These are phyloP conservation scores for Leccinum pellstonianum DNA, from an alignment of 768 basidiomycete genomes.

Conservation along the genomic window DNA sequence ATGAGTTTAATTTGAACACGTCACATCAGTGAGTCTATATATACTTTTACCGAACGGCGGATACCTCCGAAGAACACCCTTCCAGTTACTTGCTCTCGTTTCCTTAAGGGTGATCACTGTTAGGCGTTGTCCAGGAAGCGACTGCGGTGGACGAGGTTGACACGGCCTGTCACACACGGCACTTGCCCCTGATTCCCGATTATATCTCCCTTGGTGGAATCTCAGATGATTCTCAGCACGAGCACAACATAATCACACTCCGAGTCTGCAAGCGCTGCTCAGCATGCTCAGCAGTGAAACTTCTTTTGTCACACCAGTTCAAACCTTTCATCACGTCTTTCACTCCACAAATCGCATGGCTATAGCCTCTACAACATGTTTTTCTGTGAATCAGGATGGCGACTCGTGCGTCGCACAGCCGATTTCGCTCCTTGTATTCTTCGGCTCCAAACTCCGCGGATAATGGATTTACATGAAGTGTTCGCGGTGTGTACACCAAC, in stretches of 20 bases:
- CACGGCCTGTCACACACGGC: neutral
- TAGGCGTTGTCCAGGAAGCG: neutral
- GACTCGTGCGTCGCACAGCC: neutral
- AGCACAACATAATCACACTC: neutral
- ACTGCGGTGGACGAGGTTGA: neutral
- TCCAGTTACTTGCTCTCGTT: neutral
- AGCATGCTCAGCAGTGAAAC: neutral
- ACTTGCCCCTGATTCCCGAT: neutral
- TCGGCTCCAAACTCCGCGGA: neutral
- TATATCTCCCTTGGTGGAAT: neutral
- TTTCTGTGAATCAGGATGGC: neutral
- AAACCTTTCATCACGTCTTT: neutral
- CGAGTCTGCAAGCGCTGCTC: neutral
- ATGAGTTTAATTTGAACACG: neutral
- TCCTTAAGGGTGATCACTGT: neutral
- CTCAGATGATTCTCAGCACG: neutral
- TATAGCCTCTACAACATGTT: neutral
- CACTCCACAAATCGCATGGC: neutral
- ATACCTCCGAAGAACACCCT: neutral
- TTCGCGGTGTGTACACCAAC: neutral
- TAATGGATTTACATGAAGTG: neutral
- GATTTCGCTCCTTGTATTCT: neutral
- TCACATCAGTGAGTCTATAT: neutral
- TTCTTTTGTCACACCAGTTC: neutral
- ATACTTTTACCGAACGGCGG: neutral